Percentiles rank a stretch among this genome's conserved stretches.
Conservation (phyloP, 257 asterid species). For the Schizonepeta tenuifolia region DNA sequence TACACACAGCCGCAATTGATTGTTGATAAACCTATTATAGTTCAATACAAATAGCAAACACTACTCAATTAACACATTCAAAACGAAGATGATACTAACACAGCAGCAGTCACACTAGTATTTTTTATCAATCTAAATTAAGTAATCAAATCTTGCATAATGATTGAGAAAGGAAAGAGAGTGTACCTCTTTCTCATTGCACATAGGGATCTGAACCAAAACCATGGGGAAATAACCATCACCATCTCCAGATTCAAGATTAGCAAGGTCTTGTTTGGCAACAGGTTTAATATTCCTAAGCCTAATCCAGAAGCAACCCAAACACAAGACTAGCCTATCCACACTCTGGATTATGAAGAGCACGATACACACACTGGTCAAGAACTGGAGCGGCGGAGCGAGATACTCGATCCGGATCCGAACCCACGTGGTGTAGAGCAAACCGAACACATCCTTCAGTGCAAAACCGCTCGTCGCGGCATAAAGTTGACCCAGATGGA, state of each 20-base stretch:
- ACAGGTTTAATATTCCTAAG: constrained; percentile 63
- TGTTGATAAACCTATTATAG: constrained; percentile 83
- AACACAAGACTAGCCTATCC: constrained; percentile 75
- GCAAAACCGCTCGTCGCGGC: constrained; percentile 49
- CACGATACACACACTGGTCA: constrained; percentile 74
- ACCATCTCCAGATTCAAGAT: constrained; percentile 78
- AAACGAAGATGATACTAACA: not conserved
- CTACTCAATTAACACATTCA: constrained; percentile 20
- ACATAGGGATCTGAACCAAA: constrained; percentile 97
- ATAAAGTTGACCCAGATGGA: constrained; percentile 56
- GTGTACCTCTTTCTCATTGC: constrained; percentile 90
- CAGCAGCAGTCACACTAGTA: not conserved
- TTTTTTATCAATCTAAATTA: not conserved
- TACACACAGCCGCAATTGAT: constrained; percentile 87
- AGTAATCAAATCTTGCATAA: not conserved
- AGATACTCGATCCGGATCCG: constrained; percentile 80
- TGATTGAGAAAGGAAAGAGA: not conserved
- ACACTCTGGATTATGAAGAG: constrained; percentile 82
- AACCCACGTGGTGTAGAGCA: constrained; percentile 73
- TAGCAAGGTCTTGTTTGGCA: constrained; percentile 51
- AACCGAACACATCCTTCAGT: constrained; percentile 62
- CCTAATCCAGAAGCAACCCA: constrained; percentile 89
- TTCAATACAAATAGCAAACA: constrained; percentile 14
- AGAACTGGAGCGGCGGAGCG: constrained; percentile 78
- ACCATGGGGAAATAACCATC: constrained; percentile 91